Evolutionary conservation across 169 alveolate genomes (phyloP), one percentile per base, ranked within the genome.

Genomic region (Plasmodium billcollinsi): DNA sequence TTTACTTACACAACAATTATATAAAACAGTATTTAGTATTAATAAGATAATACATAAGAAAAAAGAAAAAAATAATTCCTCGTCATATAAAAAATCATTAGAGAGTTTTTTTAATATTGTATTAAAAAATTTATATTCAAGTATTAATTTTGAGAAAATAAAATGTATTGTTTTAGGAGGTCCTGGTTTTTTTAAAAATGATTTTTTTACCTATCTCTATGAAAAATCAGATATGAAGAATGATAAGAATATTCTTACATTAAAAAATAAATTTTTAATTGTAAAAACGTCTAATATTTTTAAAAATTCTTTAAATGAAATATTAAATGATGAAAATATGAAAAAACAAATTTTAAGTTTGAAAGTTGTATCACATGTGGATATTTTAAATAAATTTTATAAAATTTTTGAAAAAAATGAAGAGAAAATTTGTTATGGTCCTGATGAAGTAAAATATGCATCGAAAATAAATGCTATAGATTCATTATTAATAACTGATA

Each of bases 381-480:
- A 76, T 43, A 69, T 65, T 14, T 47, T 76, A 45, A 76, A 76
- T 20, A 49, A 18, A 29, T 76, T 76, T 76, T 76, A 76, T 43
- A 76, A 76, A 50, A 0, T 76, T 18, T 76, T 76, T 65, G 89
- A 76, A 26, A 65, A 76, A 26, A 18, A 65, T 26, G 89, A 76
- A 24, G 76, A 76, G 3, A 76, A 76, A 50, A 45, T 76, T 18
- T 76, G 74, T 14, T 76, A 76, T 20, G 89, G 89, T 15, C 52
- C 62, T 24, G 15, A 8, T 0, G 89, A 76, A 24, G 66, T 76
- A 6, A 50, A 24, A 43, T 43, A 58, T 65, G 89, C 89, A 24
- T 15, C 89, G 3, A 58, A 71, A 1, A 14, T 65, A n/a, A 94
- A 94, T 24, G 96, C 96, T 12, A 93, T 94, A 0, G 95, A 94